Conservation (phyloP, 2,329 filamentous ascomycete species). For the Fusarium buxicola region DNA sequence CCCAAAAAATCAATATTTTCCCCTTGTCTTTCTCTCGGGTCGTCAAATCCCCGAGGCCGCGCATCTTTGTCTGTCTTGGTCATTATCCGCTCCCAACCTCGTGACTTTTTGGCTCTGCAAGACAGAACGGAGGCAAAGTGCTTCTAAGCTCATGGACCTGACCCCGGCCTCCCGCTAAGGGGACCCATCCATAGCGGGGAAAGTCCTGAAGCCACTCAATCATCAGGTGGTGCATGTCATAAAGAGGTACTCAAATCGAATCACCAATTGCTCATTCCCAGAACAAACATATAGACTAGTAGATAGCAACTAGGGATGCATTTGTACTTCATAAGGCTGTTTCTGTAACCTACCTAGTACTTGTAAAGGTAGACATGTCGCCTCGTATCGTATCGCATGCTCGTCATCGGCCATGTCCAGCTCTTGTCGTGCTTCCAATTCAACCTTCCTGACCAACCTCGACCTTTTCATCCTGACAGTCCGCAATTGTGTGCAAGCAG, state of each 20-base stretch:
- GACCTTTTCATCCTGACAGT: slow-evolving; percentile 16
- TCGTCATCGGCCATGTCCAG: slow-evolving; percentile 8
- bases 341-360: slow-evolving; percentile 29
- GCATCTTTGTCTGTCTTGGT: neutral
- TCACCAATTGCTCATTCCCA: too few relatives aligned
- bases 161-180: slow-evolving; percentile 17
- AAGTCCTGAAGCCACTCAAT: neutral
- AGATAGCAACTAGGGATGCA: slow-evolving; percentile 21
- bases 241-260: too few relatives aligned
- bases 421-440: slow-evolving; percentile 8
- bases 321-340: slow-evolving; percentile 32
- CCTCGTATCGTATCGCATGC: slow-evolving; percentile 13
- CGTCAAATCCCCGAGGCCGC: slow-evolving; percentile 3
- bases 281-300: neutral
- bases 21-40: neutral
- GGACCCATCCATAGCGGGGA: slow-evolving; percentile 12
- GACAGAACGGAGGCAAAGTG: neutral
- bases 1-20: slow-evolving; percentile 4
- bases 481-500: slow-evolving; percentile 10
- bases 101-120: slow-evolving; percentile 20
- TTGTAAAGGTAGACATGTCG: slow-evolving; percentile 16
- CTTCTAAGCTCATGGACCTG: neutral
- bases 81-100: slow-evolving; percentile 27
- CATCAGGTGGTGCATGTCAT: too few relatives aligned
- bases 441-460: slow-evolving; percentile 4